Base-by-base conservation (phyloP, 176 grass and related monocot species). In the Otatea glauca region DNA sequence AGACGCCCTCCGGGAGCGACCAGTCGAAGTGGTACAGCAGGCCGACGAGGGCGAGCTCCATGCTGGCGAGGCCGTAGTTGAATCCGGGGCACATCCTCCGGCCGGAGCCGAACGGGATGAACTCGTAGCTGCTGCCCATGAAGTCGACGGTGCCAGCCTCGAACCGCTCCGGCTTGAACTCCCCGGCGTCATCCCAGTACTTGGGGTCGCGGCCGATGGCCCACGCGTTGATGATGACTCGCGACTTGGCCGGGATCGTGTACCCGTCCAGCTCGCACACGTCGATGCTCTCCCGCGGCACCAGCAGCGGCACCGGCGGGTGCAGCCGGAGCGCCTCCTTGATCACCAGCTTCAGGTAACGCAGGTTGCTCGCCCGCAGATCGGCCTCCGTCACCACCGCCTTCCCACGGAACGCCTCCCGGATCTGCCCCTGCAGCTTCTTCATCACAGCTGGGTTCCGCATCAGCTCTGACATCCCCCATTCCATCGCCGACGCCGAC, bases 401-500 rank as follows among this genome's bases (percentile, higher is more conserved):
- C 49, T 88, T 86, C 5, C 65, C 84, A 2, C 8, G 41, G 41
- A 86, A 86, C 13, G 82, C 89, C 16, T 79, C 72, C 1, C 70
- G 56, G 80, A 94, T 76, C 79, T 97, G 83, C 2, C 58, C 83
- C 38, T 92, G 92, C 20, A 90, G 85, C 72, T 92, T 97, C 23
- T 67, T 63, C 89, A 97, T 90, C 27, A 79, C 87, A 0, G 18
- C 8, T 0, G 89, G 89, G 80, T 86, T 91, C 3, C 80, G 81
- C 50, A 97, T 85, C 68, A 97, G 81, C 86, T 97, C 94, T 20
- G 94, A 83, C 89, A 97, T 97, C 2, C 79, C 77, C 94, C 94
- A 97, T 41, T 97, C 88, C 72, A 92, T 53, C 4, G 86, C 77
- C 1, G 89, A 72, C 18, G 74, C 77, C 25, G 75, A 84, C 1